Evolutionary conservation across 2,329 filamentous ascomycete genomes (phyloP).

Genomic region (Xylariaceae sp.): DNA sequence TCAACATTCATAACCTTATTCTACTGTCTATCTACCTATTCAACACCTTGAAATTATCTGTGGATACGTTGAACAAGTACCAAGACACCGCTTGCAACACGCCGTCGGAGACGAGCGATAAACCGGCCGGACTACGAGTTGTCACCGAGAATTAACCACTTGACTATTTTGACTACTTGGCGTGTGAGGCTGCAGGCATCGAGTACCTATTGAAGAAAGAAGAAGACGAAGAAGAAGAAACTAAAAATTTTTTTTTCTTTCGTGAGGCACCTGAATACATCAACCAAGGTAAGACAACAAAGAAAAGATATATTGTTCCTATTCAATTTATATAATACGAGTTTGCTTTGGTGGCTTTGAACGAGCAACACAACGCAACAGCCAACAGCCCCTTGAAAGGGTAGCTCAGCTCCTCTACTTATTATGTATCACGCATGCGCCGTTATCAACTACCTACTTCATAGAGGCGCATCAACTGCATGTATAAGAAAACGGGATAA

Average conservation of each 20-base stretch:
- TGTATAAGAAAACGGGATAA: constrained; percentile 6
- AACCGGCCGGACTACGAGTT: constrained; percentile 8
- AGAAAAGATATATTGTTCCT: not conserved
- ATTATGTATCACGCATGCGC: constrained; percentile 7
- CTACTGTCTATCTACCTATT: no score
- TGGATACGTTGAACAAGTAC: constrained; percentile 19
- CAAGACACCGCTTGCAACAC: constrained; percentile 6
- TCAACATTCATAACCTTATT: constrained; percentile 1
- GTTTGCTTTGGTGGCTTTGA: constrained; percentile 13
- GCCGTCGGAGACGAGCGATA: constrained; percentile 8
- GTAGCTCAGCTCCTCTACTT: constrained; percentile 9
- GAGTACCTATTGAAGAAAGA: no score
- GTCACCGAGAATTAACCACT: constrained; percentile 1
- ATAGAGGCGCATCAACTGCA: not conserved
- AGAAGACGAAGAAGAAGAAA: no score
- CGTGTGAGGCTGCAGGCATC: no score
- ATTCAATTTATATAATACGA: constrained; percentile 8
- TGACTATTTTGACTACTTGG: constrained; percentile 9
- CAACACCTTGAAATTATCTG: constrained; percentile 12
- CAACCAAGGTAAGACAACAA: constrained; percentile 17
- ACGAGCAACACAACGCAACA: constrained; percentile 9
- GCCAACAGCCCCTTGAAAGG: constrained; percentile 7
- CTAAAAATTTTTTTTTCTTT: constrained; percentile 15
- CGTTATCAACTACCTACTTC: not conserved
- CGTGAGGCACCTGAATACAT: constrained; percentile 6